Evolutionary conservation across 2,329 filamentous ascomycete genomes (phyloP).

Genomic region (Cercospora canescens): DNA sequence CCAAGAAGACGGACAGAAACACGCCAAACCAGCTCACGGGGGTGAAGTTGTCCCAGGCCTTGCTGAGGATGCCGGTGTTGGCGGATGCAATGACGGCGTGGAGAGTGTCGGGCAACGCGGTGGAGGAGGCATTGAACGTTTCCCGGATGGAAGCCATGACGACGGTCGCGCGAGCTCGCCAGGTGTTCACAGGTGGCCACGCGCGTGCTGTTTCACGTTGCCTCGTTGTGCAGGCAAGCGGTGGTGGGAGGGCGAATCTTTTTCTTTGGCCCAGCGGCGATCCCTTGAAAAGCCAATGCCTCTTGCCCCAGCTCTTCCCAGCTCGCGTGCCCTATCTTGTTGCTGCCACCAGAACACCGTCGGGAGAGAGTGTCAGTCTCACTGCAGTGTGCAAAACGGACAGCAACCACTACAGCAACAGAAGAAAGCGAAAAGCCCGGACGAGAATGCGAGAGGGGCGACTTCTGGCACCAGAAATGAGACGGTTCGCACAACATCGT

Average conservation of each 20-base stretch:
- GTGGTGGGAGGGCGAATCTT: neutral
- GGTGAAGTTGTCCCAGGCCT: constrained; percentile 54
- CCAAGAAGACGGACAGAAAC: constrained; percentile 66
- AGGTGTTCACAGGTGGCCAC: neutral
- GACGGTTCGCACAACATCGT: neutral
- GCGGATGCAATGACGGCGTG: constrained; percentile 68
- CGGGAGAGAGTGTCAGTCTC: neutral
- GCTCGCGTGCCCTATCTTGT: neutral
- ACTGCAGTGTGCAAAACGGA: neutral
- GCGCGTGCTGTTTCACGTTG: neutral
- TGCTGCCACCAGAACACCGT: neutral
- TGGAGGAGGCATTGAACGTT: constrained; percentile 35
- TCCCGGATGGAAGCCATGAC: constrained; percentile 36
- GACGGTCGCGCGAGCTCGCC: neutral
- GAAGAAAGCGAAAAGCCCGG: neutral
- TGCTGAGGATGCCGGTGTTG: constrained; percentile 53
- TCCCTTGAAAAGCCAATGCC: neutral
- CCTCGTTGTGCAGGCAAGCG: neutral
- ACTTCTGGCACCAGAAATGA: neutral
- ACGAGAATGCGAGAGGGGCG: neutral
- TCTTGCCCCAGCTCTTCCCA: neutral
- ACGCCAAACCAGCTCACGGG: constrained; percentile 61
- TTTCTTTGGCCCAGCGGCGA: neutral
- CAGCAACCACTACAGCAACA: neutral
- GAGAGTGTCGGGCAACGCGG: constrained; percentile 35